Conservation (phyloP, 331 rosid genomes). For the Quercus tomentella region DNA sequence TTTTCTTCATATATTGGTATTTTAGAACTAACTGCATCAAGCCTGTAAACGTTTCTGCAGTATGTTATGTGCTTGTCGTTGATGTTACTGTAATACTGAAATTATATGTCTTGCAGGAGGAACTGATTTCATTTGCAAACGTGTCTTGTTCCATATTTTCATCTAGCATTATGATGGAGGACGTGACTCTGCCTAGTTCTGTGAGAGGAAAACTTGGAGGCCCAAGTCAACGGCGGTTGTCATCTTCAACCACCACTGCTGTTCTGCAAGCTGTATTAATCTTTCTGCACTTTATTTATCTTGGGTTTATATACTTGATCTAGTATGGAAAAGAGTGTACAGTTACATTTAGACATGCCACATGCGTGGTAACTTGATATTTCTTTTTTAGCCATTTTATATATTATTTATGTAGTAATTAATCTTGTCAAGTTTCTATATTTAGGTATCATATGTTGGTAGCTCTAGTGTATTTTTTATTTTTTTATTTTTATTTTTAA, state of each 20-base stretch:
- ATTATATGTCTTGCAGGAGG: slow-evolving; percentile 52
- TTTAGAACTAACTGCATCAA: slow-evolving; percentile 17
- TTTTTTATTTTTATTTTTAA: too few relatives aligned
- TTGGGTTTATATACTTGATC: slow-evolving; percentile 11
- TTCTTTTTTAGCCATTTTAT: neutral
- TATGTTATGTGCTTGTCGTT: neutral
- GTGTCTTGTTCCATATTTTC: slow-evolving; percentile 71
- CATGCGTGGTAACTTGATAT: neutral
- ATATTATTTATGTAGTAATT: neutral
- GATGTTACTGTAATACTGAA: slow-evolving; percentile 1
- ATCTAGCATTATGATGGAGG: slow-evolving; percentile 40
- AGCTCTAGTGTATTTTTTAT: too few relatives aligned
- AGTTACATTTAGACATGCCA: neutral
- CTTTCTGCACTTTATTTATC: slow-evolving; percentile 20
- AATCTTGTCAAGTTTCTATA: too few relatives aligned
- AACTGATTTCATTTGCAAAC: slow-evolving; percentile 62
- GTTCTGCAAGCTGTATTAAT: slow-evolving; percentile 78
- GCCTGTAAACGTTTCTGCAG: neutral
- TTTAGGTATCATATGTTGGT: too few relatives aligned
- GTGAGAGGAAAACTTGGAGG: slow-evolving; percentile 97
- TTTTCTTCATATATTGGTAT: slow-evolving; percentile 62
- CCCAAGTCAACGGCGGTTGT: slow-evolving; percentile 89
- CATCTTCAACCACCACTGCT: slow-evolving; percentile 57
- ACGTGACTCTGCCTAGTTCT: slow-evolving; percentile 58
- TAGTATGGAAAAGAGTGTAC: neutral